phyloP scores from a whole-genome alignment of 768 basidiomycete genomes.

The Termitomyces bulborhizus region DNA sequence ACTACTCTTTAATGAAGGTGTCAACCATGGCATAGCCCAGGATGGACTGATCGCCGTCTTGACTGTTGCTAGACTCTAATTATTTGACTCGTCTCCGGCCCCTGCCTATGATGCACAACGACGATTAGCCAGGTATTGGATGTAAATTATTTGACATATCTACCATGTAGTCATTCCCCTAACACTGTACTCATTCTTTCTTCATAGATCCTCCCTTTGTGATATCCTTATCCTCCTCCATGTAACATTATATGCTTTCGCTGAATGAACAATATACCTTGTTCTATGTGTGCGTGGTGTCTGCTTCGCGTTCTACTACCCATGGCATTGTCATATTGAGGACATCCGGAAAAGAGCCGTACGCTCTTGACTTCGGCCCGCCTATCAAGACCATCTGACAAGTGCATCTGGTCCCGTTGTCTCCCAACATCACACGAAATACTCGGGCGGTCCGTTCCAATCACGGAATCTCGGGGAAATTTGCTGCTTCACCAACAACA shows the following conservation, averaged over 20 bases:
- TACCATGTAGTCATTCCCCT: conserved; percentile 1
- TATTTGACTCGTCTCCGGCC: not conserved
- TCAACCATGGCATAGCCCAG: conserved; percentile 77
- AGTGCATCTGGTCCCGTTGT: not conserved
- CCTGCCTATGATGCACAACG: not conserved
- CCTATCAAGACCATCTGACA: conserved; percentile 6
- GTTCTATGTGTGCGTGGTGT: not conserved
- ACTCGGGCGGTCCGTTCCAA: conserved; percentile 5
- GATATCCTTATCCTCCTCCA: not conserved
- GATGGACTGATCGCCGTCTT: conserved; percentile 80
- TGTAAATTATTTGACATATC: conserved; percentile 6
- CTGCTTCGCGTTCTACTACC: not conserved
- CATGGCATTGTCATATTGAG: not conserved
- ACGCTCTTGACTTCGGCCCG: not conserved
- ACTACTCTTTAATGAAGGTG: conserved; percentile 34
- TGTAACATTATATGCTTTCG: not conserved
- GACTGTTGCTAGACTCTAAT: conserved; percentile 37
- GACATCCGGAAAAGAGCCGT: not conserved
- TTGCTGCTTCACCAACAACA: not conserved
- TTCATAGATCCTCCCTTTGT: not conserved
- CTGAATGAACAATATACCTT: not conserved
- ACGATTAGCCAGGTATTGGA: not conserved
- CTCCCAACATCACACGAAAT: conserved; percentile 1
- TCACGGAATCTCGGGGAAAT: conserved; percentile 1
- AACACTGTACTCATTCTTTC: not conserved